Percentiles rank a stretch among this genome's conserved stretches.
phyloP scores from a whole-genome alignment of 2,329 filamentous ascomycete species.

The Lachnellula willkommii region DNA sequence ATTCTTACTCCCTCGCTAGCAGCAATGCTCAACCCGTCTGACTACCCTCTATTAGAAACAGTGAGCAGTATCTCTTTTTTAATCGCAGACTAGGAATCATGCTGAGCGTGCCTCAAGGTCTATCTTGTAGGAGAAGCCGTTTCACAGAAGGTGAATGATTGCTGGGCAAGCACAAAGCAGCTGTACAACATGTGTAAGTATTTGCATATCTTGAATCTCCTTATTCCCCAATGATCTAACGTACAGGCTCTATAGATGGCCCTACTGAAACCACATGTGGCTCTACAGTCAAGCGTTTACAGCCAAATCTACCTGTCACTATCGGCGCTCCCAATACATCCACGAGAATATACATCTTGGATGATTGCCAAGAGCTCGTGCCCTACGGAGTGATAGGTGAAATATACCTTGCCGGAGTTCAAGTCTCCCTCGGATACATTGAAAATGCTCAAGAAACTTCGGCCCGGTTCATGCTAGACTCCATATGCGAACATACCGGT shows the following conservation, averaged over 20 bases:
- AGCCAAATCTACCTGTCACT: conserved; percentile 28
- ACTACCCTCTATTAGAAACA: conserved; percentile 1
- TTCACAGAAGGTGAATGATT: conserved; percentile 30
- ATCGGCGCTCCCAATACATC: conserved; percentile 35
- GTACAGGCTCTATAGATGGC: no score
- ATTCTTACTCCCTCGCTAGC: conserved; percentile 8
- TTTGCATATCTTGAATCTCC: no score
- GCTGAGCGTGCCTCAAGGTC: conserved; percentile 14
- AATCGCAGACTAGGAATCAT: neutral
- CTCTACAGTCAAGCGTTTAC: conserved; percentile 32
- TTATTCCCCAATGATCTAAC: no score
- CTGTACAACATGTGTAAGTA: conserved; percentile 41
- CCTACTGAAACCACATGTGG: conserved; percentile 39
- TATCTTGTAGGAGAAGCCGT: conserved; percentile 38
- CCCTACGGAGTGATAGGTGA: conserved; percentile 37
- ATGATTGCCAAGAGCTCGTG: conserved; percentile 27
- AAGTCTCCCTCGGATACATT: conserved; percentile 40
- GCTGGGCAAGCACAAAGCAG: conserved; percentile 28
- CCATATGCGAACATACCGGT: conserved; percentile 14
- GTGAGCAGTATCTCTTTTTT: neutral
- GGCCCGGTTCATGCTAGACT: conserved; percentile 32
- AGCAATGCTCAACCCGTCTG: neutral
- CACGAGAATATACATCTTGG: conserved; percentile 39
- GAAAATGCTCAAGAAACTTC: conserved; percentile 28
- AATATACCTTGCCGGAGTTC: conserved; percentile 39